A percentile compares a stretch with the other conserved stretches of the same genome.
Evolutionary conservation across 2,329 filamentous ascomycete species (phyloP).

Genomic region (Sphaerostilbella broomeana): DNA sequence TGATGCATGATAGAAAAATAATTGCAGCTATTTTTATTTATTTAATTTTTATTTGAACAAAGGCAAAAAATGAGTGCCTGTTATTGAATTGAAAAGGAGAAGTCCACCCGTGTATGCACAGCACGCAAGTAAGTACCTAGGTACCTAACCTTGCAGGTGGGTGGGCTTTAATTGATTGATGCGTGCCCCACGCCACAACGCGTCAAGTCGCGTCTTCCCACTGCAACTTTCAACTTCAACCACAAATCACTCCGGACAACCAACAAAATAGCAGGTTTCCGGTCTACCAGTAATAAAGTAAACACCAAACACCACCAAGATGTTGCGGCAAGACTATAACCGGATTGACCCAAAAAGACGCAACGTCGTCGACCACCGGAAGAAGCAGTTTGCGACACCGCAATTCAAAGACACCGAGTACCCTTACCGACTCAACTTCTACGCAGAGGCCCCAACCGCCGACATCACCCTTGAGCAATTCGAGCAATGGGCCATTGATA

Average conservation of each 20-base stretch:
- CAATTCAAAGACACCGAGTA: conserved; percentile 74
- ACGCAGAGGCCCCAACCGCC: conserved; percentile 76
- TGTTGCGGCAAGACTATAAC: conserved; percentile 46
- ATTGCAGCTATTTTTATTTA: too few relatives aligned
- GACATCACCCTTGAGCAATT: conserved; percentile 97
- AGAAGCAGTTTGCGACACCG: conserved; percentile 76
- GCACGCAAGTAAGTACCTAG: too few relatives aligned
- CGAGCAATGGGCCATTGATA: conserved; percentile 96
- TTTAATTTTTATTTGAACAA: too few relatives aligned
- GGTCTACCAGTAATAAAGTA: not conserved
- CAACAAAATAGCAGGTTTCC: too few relatives aligned
- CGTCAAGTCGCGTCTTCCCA: conserved; percentile 29
- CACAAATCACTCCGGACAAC: not conserved
- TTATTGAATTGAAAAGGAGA: too few relatives aligned
- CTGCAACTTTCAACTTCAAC: conserved; percentile 1
- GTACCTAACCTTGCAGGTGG: not conserved
- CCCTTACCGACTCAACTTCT: conserved; percentile 85
- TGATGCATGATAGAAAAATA: too few relatives aligned
- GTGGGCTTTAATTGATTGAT: conserved; percentile 19
- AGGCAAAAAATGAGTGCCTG: too few relatives aligned
- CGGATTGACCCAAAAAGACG: conserved; percentile 66
- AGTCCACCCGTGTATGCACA: too few relatives aligned
- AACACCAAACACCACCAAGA: conserved; percentile 25
- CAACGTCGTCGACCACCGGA: conserved; percentile 69
- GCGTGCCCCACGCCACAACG: conserved; percentile 22